Base-by-base conservation (phyloP, 164 flowering plant species). In the Tinospora cordifolia region DNA sequence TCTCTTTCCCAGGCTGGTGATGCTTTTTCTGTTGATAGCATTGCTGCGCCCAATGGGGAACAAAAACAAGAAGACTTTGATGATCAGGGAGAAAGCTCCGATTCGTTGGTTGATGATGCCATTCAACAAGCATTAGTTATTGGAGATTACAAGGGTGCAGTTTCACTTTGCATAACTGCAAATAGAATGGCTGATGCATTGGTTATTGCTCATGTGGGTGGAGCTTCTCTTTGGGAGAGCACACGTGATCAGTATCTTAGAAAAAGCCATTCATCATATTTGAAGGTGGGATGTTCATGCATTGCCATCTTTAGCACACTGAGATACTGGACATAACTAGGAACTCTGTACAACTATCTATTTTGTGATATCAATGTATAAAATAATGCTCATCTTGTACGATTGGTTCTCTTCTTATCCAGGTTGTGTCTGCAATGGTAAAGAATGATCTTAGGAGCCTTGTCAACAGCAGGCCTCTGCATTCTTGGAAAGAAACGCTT, bases 151-250 rank as follows among this genome's bases (percentile, higher is more conserved):
- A 91, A 95, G 81, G 91, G 81, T 54, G 99, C 99, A 24, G 96
- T 92, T 66, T 83, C 82, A 19, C 87, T 72, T 69, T 94, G 99
- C 78, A 76, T 94, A 40, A 75, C 93, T 70, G 90, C 85, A 66
- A 86, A 88, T 77, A 89, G 83, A 79, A 83, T 87, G 82, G 99
- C 98, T 67, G 97, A 95, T 91, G 99, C 99, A 75, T 83, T 95
- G 79, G 90, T 95, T 73, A 95, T 95, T 81, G 92, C 99, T 72
- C 91, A 91, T 80, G 84, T 83, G 69, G 97, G 98, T 72, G 93
- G 92, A 74, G 69, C 84, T 66, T 81, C 91, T 36, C 79, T 95
- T 79, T 92, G 98, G 99, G 90, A 91, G 73, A 84, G 81, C 73
- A 95, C 98, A 64, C 91, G 97, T 12, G 92, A 90, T 78, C 88